Conservation (phyloP, 768 basidiomycete species). For the Multifurca ochricompacta region DNA sequence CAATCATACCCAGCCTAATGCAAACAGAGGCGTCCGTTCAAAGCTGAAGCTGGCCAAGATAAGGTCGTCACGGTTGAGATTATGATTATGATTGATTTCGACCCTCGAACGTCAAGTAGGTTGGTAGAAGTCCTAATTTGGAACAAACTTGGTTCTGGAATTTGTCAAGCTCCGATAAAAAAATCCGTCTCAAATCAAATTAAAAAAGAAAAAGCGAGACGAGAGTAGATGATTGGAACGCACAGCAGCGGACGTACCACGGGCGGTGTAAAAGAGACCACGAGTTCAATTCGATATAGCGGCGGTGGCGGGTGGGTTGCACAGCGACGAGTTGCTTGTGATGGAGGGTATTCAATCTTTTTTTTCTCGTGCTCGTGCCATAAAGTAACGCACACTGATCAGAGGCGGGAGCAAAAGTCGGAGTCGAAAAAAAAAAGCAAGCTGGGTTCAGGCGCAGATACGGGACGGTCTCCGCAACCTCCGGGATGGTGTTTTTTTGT, state of each 20-base stretch:
- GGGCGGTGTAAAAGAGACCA: background rate
- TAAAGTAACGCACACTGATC: no score
- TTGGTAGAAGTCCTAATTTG: background rate
- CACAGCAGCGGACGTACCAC: background rate
- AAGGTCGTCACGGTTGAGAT: background rate
- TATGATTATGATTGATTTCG: background rate
- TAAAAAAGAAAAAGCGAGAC: no score
- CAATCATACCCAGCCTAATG: background rate
- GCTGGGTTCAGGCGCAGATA: no score
- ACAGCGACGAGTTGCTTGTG: background rate
- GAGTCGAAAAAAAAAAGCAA: no score
- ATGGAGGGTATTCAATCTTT: background rate
- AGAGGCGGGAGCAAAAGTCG: background rate
- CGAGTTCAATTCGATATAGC: background rate
- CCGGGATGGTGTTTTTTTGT: background rate
- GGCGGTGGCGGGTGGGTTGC: conserved; percentile 5
- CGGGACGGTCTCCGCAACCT: no score
- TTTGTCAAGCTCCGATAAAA: conserved; percentile 2
- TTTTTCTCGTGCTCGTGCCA: background rate
- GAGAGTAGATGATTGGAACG: background rate
- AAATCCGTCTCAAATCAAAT: conserved; percentile 6
- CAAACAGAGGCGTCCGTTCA: background rate
- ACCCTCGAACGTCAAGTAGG: conserved; percentile 5
- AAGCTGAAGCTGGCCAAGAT: background rate
- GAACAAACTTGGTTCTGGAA: background rate